Conservation (phyloP, 176 grass and related monocot species). For the Elaeis guineensis region DNA sequence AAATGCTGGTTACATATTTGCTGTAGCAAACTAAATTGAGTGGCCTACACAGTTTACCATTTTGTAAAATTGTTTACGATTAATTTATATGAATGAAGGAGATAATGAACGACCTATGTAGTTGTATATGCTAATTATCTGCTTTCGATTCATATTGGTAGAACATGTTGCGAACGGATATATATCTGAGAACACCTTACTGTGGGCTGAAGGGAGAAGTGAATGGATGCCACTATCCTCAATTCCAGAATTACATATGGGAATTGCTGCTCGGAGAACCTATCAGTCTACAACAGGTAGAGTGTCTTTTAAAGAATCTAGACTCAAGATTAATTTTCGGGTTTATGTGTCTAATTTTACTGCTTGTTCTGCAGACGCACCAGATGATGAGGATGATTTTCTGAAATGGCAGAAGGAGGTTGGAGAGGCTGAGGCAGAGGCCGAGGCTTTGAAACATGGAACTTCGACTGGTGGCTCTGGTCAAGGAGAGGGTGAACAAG, state of each 20-base stretch:
- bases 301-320: not conserved
- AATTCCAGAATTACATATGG: constrained; percentile 45
- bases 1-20: too few relatives aligned
- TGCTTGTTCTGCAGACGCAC: constrained; percentile 11
- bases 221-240: constrained; percentile 62
- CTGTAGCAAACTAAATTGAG: too few relatives aligned
- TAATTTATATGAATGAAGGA: too few relatives aligned
- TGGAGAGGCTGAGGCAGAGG: constrained; percentile 42
- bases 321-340: too few relatives aligned
- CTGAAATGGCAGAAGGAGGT: constrained; percentile 80
- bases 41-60: too few relatives aligned
- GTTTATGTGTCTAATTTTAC: not conserved
- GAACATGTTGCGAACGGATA: constrained; percentile 68
- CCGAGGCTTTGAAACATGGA: constrained; percentile 31
- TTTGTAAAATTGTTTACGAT: too few relatives aligned
- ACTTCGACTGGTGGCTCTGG: constrained; percentile 9
- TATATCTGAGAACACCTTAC: constrained; percentile 51
- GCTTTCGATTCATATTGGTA: constrained; percentile 10
- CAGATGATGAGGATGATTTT: constrained; percentile 58
- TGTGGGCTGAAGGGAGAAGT: constrained; percentile 76
- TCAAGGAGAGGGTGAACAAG: constrained; percentile 1
- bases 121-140: too few relatives aligned
- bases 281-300: constrained; percentile 31
- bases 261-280: constrained; percentile 15
- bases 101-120: too few relatives aligned